phyloP scores from a whole-genome alignment of 257 asterid genomes.

The Solanum infundibuliforme region DNA sequence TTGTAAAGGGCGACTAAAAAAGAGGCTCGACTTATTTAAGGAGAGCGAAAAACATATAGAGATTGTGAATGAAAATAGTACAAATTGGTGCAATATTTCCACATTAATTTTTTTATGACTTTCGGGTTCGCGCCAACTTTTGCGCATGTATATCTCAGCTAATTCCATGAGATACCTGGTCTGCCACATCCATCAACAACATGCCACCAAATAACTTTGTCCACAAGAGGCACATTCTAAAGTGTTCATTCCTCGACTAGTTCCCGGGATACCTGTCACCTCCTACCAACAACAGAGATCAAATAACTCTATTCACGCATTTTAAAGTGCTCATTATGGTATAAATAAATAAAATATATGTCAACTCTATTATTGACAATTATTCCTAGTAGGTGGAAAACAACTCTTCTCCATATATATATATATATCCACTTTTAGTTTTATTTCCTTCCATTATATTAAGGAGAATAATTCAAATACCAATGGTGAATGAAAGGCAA shows the following conservation, averaged over 20 bases:
- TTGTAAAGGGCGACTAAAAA: not conserved
- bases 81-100: not conserved
- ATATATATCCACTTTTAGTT: not conserved
- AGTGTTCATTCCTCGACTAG: not conserved
- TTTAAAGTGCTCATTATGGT: not conserved
- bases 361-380: not conserved
- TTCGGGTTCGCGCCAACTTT: too few relatives aligned
- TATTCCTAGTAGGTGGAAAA: not conserved
- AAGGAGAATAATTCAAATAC: not conserved
- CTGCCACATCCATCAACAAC: not conserved
- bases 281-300: too few relatives aligned
- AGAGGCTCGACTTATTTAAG: not conserved
- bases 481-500: not conserved
- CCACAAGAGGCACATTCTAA: not conserved
- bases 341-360: not conserved
- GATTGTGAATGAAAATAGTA: not conserved
- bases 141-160: too few relatives aligned
- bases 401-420: not conserved
- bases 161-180: not conserved
- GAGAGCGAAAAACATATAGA: not conserved
- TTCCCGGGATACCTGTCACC: accelerated
- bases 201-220: not conserved
- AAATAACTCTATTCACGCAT: not conserved
- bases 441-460: not conserved
- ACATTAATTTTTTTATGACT: not conserved